A percentile compares a stretch with the other conserved stretches of the same genome.
These are phyloP conservation scores for Brassica nigra DNA, from an alignment of 345 rosid genomes.

Conservation along the genomic window DNA sequence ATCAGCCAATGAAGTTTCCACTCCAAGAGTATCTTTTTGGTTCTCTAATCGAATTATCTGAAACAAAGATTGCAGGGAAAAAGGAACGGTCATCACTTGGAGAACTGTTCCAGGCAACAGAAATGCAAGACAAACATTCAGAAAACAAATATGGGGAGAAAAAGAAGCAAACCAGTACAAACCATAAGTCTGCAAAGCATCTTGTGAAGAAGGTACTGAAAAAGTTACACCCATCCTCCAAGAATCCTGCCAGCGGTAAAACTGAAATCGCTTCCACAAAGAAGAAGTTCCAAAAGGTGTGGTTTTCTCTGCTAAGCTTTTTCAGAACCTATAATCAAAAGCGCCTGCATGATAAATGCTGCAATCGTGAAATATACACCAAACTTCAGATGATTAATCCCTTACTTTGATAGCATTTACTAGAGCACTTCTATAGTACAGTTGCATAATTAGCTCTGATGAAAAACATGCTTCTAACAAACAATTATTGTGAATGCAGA, in stretches of 20 bases:
- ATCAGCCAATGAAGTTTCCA: conserved; percentile 52
- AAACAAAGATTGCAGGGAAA: conserved; percentile 49
- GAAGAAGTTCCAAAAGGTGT: conserved; percentile 71
- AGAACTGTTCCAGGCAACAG: conserved; percentile 67
- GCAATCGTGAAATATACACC: conserved; percentile 14
- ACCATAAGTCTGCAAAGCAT: conserved; percentile 57
- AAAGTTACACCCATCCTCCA: conserved; percentile 55
- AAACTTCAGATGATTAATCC: conserved; percentile 10
- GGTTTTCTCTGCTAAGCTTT: conserved; percentile 29
- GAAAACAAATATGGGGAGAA: conserved; percentile 44
- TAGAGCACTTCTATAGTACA: not conserved
- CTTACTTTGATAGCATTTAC: conserved; percentile 10
- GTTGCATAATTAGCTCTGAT: not conserved
- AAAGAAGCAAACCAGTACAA: conserved; percentile 50
- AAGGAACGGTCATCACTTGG: conserved; percentile 73
- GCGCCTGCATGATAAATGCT: not conserved
- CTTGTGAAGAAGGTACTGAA: conserved; percentile 65
- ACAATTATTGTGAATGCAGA: conserved; percentile 51
- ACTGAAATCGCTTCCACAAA: conserved; percentile 48
- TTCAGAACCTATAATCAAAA: not conserved
- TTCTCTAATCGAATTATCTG: conserved; percentile 59
- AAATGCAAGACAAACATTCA: conserved; percentile 46
- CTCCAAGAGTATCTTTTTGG: conserved; percentile 86
- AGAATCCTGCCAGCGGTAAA: conserved; percentile 32
- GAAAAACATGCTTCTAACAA: conserved; percentile 19